These are phyloP conservation scores for Abelmoschus esculentus DNA, from an alignment of 345 rosid genomes.

Conservation along the genomic window DNA sequence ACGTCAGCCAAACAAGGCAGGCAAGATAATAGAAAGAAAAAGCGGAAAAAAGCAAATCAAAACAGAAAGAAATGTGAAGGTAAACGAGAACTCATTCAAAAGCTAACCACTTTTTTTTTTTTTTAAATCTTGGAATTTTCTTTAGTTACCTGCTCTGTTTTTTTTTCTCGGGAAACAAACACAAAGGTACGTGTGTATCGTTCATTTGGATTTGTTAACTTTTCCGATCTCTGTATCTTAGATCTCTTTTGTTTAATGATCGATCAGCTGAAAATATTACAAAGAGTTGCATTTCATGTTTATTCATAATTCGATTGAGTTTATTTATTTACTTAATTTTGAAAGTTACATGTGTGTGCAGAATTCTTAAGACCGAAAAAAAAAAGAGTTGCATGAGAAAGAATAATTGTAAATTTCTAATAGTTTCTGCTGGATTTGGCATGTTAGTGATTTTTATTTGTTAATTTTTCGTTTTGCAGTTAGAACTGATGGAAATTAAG, in stretches of 20 bases:
- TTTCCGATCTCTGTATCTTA: constrained; percentile 5
- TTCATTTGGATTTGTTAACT: constrained; percentile 5
- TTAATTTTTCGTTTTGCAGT: not conserved
- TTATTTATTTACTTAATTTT: not conserved
- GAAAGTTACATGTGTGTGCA: not conserved
- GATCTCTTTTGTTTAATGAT: constrained; percentile 4
- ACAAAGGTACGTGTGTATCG: not conserved
- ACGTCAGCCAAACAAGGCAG: constrained; percentile 25
- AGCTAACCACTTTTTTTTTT: not conserved
- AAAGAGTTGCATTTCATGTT: not conserved
- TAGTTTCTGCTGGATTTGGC: not conserved
- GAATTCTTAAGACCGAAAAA: not conserved
- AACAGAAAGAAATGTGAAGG: not conserved
- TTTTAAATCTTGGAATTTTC: not conserved
- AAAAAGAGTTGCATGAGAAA: not conserved
- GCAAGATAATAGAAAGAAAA: constrained; percentile 2
- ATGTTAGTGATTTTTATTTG: not conserved
- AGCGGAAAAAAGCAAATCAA: not conserved
- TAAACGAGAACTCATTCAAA: constrained; percentile 7
- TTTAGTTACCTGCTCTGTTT: not conserved
- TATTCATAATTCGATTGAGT: not conserved
- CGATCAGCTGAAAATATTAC: not conserved
- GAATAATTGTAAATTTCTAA: not conserved
- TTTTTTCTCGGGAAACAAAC: constrained; percentile 15
- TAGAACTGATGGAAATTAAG: not conserved